phyloP scores from a whole-genome alignment of 345 rosid species.

The Geranium brycei region DNA sequence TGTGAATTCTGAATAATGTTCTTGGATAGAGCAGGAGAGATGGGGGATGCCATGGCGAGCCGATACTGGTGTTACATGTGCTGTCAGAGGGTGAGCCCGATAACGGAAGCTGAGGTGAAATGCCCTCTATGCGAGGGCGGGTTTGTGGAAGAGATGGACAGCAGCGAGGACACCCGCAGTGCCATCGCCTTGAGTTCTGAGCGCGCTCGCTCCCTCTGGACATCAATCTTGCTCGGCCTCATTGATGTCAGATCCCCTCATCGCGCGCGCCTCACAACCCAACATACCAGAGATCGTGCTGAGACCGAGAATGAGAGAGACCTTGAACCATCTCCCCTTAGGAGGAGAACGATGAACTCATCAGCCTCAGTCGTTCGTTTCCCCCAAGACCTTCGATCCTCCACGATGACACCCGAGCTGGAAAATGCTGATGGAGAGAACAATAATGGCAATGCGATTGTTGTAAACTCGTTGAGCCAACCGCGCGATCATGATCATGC shows the following conservation, averaged over 20 bases:
- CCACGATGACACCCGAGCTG: slow-evolving; percentile 1
- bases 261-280: not conserved
- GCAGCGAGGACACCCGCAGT: slow-evolving; percentile 6
- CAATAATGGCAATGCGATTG: slow-evolving; percentile 12
- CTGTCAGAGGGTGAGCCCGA: slow-evolving; percentile 34
- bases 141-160: slow-evolving; percentile 40
- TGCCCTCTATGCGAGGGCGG: slow-evolving; percentile 50
- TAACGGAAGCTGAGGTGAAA: slow-evolving; percentile 22
- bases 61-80: slow-evolving; percentile 62
- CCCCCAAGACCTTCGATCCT: slow-evolving; percentile 17
- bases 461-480: slow-evolving; percentile 25
- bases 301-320: not conserved
- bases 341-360: slow-evolving; percentile 18
- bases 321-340: slow-evolving; percentile 11
- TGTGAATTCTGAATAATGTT: too few relatives aligned
- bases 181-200: slow-evolving; percentile 16
- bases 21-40: slow-evolving; percentile 10
- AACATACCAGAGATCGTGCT: not conserved
- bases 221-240: slow-evolving; percentile 28
- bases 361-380: slow-evolving; percentile 8
- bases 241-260: slow-evolving; percentile 19
- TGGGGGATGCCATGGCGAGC: slow-evolving; percentile 42
- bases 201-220: slow-evolving; percentile 23
- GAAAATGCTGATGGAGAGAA: slow-evolving; percentile 9
- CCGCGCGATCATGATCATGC: slow-evolving; percentile 21